Base-by-base conservation (phyloP, 495 filamentous ascomycete genomes). In the Letharia columbiana region DNA sequence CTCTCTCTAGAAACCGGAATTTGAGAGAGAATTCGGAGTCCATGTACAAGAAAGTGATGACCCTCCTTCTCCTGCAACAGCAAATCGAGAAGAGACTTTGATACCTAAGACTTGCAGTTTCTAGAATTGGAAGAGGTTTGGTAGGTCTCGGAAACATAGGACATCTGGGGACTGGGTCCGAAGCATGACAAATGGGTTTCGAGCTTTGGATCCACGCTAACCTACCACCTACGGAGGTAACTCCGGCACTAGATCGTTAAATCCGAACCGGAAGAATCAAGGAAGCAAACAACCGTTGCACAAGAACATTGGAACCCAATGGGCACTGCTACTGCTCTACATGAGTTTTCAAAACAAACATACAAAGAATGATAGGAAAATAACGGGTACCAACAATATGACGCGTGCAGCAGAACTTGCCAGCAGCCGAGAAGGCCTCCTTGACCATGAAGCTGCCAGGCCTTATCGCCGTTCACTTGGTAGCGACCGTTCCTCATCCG, bases 391-490 rank as follows among this genome's bases (percentile, higher is more conserved):
- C 15, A 37, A 2, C 11, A 62, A 40, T 11, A 70, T 70, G 65
- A 62, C 61, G 28, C 60, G 62, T 41, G 39, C 54, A 60, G 62
- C 33, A 28, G 68, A 66, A 10, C 52, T 61, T 23, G 60, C 42
- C 54, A 62, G 61, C 20, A 70, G 65, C 10, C 63, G 68, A 56
- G 65, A 70, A 57, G 61, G 68, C 54, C 68, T 70, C 37, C 63
- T 70, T 4, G 41, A 61, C 28, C 35, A 63, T 57, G 49, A 61
- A 18, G 56, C 62, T 54, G 58, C 42, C 31, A 63, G 33, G 52
- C 44, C 65, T 15, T 66, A 60, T 40, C 61, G 61, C 37, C 59
- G 89, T 45, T 84, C 82, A 66, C 82, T 79, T 68, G 66, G 62
- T 18, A 40, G 39, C n/a, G 52, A 67, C 52, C 49, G 58, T 23